Evolutionary conservation across 1,284 basidiomycete genomes (phyloP).

Genomic region (Serendipita sp.): DNA sequence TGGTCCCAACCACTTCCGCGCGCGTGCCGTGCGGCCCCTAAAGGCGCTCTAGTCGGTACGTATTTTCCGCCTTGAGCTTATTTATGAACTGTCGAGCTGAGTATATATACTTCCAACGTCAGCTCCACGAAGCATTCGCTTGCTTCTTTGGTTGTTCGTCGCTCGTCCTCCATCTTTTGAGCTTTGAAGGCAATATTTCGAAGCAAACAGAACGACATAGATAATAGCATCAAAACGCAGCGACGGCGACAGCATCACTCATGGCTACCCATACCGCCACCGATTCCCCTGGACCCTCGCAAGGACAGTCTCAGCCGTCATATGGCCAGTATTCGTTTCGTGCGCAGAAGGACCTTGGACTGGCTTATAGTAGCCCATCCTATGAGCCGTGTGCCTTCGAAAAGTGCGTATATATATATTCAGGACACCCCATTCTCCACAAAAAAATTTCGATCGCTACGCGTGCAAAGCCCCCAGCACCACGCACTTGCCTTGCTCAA

Average conservation of each 20-base stretch:
- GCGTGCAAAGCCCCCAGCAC: too few species aligned
- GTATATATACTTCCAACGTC: neutral
- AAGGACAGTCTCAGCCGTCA: neutral
- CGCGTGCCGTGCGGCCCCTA: neutral
- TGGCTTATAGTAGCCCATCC: conserved; percentile 69
- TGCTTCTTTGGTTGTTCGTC: neutral
- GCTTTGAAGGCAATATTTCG: conserved; percentile 9
- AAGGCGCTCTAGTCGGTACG: neutral
- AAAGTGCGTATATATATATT: conserved; percentile 22
- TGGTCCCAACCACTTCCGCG: neutral
- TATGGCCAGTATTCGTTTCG: conserved; percentile 43
- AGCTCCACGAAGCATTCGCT: conserved; percentile 4
- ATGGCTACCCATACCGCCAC: neutral
- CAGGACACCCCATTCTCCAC: too few species aligned
- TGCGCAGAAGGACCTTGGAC: conserved; percentile 83
- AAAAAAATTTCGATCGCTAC: too few species aligned
- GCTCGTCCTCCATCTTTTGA: neutral
- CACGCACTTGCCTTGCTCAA: too few species aligned
- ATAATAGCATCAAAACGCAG: neutral
- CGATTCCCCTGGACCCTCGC: neutral
- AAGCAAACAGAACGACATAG: neutral
- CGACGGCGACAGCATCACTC: neutral
- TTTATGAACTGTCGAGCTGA: neutral
- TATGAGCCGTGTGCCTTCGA: conserved; percentile 60
- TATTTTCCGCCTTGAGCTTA: neutral